Evolutionary conservation across 768 basidiomycete genomes (phyloP).

Genomic region (Lactifluus volemus): DNA sequence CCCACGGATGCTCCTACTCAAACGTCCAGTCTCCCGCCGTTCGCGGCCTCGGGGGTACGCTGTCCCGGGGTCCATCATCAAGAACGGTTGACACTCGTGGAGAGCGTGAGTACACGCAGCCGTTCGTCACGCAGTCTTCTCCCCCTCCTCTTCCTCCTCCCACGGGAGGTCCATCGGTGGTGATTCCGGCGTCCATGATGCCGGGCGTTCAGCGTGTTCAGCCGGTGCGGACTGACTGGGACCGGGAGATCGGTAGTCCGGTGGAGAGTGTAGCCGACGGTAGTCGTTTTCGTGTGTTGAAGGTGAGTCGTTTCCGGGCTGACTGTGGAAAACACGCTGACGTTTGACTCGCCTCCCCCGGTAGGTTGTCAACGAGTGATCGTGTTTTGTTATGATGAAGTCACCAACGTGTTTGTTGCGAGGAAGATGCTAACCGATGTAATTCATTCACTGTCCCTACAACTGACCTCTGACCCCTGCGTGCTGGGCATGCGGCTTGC

Average conservation of each 20-base stretch:
- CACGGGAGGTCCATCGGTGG: no score
- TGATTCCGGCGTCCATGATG: no score
- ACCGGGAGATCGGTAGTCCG: background rate
- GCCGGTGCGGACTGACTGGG: no score
- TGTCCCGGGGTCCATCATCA: no score
- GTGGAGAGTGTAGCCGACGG: background rate
- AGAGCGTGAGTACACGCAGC: no score
- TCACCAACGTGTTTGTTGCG: background rate
- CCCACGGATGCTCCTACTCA: background rate
- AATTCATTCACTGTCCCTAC: no score
- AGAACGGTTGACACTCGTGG: no score
- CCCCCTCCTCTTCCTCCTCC: no score
- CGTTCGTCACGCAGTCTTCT: no score
- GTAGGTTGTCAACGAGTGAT: constrained; percentile 17
- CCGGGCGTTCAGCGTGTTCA: no score
- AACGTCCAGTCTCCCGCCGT: background rate
- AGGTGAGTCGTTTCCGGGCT: constrained; percentile 5
- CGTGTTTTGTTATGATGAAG: background rate
- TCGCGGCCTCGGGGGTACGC: background rate
- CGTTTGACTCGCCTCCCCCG: background rate
- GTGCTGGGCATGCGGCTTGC: background rate
- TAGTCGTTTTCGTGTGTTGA: background rate
- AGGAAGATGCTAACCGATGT: background rate
- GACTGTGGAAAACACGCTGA: no score
- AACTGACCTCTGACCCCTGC: background rate